Base-by-base conservation (phyloP, 179 eudicot genomes). In the Amaranthus tricolor region DNA sequence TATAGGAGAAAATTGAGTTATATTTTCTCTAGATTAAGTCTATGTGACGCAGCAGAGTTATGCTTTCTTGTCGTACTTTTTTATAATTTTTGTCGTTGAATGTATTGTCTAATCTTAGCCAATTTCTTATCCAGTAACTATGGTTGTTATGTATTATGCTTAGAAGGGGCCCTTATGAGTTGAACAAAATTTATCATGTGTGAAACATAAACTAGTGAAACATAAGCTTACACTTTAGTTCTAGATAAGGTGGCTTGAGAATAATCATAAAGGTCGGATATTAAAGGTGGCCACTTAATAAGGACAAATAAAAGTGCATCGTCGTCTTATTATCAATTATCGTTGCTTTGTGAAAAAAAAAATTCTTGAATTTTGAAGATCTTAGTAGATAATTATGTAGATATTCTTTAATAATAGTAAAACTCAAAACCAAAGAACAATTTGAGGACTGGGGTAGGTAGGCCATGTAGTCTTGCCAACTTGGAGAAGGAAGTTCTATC, bases 61-160 rank as follows among this genome's bases (percentile, higher is more conserved):
- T 62, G 61, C 60, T 43, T 62, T 64, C 68, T 10, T 62, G 76
- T 63, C 61, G 12, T n/a, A 43, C 50, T 61, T 54, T 56, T 67
- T n/a, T 45, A 48, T 13, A 62, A 73, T 19, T 65, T 59, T 81
- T 16, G 54, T 49, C 62, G 19, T 68, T 49, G 57, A 62, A 45
- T 13, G 43, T 61, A 19, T 9, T 53, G 76, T 71, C 40, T 31
- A 31, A 31, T 31, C 81, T 73, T 74, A 73, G 73, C 81, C 68
- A 77, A n/a, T 77, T 76, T 69, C 81, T 74, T 81, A 74, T 81
- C 76, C 19, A 10, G 14, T 62, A 20, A 54, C 67, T 61, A 72
- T 74, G 77, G 71, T 51, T n/a, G 71, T 68, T 70, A 20, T 62
- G 40, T 31, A 31, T 3, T 66, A 73, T 76, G 73, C 63, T 72